Evolutionary conservation across 768 basidiomycete genomes (phyloP), one percentile per base, ranked within the genome.

Genomic region (Kwoniella sp.): DNA sequence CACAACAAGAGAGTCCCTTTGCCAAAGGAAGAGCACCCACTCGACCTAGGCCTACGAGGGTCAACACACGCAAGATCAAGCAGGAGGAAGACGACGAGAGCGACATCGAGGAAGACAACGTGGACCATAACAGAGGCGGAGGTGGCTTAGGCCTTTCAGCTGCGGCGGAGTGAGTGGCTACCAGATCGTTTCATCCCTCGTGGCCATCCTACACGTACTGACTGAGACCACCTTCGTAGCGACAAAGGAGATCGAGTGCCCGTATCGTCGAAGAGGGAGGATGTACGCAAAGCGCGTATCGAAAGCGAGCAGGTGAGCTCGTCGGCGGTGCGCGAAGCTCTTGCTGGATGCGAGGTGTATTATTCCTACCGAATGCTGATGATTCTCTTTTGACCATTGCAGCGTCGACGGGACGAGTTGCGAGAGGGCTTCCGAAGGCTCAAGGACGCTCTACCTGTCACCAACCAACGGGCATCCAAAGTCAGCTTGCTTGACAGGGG

Each of bases 381-480:
- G 41, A 37, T 56, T 26, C 13, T 61, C 13, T 11, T 26, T 9
- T 57, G 1, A 4, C 41, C 28, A 15, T 54, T 25, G 17, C 90
- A 94, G 84, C 85, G 92, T 71, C 86, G 93, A 72, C 87, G 93
- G 41, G 92, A 94, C 74, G 93, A 95, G 82, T 90, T 95, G 78
- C 85, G 93, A 61, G 92, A 95, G 63, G 92, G 91, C 66, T 95
- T 94, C 82, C 87, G 88, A 73, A 86, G 89, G 64, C 88, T 95
- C 83, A 92, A 92, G 86, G 90, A 92, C 74, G 89, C 88, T 61
- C 88, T 95, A 73, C 93, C 93, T 29, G 85, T 88, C 65, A 90
- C 89, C 53, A 93, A 92, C 84, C 91, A 93, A 85, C 91, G 93
- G 85, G 88, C 90, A 11, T 91, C 89, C 86, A 95, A 95, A 83